phyloP scores from a whole-genome alignment of 257 asterid species.

The Thymus mandschuricus region DNA sequence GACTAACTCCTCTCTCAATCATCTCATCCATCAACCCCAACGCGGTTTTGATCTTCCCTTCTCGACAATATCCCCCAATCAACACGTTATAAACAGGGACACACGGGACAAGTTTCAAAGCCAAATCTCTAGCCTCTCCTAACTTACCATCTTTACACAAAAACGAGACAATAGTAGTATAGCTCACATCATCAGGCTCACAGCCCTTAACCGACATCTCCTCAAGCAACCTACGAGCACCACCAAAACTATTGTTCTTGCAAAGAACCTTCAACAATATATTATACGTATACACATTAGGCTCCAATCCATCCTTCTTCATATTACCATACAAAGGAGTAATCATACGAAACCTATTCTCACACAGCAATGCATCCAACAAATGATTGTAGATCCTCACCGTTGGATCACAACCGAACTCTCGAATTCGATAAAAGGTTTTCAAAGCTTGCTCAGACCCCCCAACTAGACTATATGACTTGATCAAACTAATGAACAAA shows the following conservation, averaged over 20 bases:
- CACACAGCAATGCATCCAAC: conserved; percentile 81
- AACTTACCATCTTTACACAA: conserved; percentile 68
- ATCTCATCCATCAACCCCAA: conserved; percentile 65
- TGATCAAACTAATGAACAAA: conserved; percentile 60
- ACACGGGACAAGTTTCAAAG: conserved; percentile 43
- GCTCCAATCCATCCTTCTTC: conserved; percentile 88
- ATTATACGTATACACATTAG: conserved; percentile 83
- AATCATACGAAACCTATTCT: conserved; percentile 72
- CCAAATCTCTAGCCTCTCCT: conserved; percentile 67
- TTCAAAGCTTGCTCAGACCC: conserved; percentile 70
- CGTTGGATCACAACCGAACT: conserved; percentile 76
- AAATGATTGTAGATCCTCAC: conserved; percentile 83
- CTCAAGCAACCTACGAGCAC: conserved; percentile 73
- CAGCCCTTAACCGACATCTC: conserved; percentile 88
- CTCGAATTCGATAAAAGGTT: conserved; percentile 75
- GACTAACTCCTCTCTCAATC: conserved; percentile 50
- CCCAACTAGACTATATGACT: conserved; percentile 55
- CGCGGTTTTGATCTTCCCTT: conserved; percentile 49
- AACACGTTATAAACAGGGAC: conserved; percentile 74
- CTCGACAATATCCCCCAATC: conserved; percentile 66
- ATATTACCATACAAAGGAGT: conserved; percentile 74
- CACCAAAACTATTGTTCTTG: conserved; percentile 68
- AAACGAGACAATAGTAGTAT: conserved; percentile 72
- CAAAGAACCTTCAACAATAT: conserved; percentile 86
- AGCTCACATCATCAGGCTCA: conserved; percentile 83